Base-by-base conservation (phyloP, 345 rosid genomes). In the Syzygium jambos region DNA sequence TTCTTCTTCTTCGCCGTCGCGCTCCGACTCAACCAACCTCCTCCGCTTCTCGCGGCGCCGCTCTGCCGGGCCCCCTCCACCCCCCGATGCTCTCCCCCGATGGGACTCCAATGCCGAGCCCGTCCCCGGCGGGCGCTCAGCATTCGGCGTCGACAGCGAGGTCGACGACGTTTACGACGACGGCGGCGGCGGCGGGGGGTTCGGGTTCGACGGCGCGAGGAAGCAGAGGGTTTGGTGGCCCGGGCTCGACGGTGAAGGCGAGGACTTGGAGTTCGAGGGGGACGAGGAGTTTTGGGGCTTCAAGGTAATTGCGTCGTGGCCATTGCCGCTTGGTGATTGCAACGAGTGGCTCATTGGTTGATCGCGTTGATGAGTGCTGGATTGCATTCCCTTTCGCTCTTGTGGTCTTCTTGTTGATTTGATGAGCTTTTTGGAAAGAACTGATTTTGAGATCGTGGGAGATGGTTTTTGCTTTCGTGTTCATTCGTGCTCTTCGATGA, bases 201-300 rank as follows among this genome's bases (percentile, higher is more conserved):
- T 87, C 85, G 88, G 86, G 51, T 90, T 90, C 82, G 84, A 88
- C 17, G 86, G 86, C 25, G 84, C 91, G n/a, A 78, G 85, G 87
- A 91, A 93, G 88, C 86, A 88, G 93, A 92, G 91, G 89, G 86
- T 7, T 19, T 93, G 92, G 85, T 94, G 96, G 95, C 89, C 93
- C 30, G 91, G 87, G 51, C 89, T 85, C n/a, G 93, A 90, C 57
- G 92, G 93, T n/a, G 88, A 89, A 15, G 90, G 88, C 56, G 93
- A 89, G 78, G 91, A 86, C 38, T 88, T 86, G 90, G 90, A 41
- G 13, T 38, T 25, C 21, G 95, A 89, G 0, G 94, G 90, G 65
- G 94, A 91, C 21, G 92, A 90, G 38, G 93, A 93, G 89, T 90
- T 92, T 89, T 93, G 92, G 93, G 82, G 93, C 63, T 92, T 95